Evolutionary conservation across 306 rosid genomes (phyloP).

Genomic region (Geum urbanum): DNA sequence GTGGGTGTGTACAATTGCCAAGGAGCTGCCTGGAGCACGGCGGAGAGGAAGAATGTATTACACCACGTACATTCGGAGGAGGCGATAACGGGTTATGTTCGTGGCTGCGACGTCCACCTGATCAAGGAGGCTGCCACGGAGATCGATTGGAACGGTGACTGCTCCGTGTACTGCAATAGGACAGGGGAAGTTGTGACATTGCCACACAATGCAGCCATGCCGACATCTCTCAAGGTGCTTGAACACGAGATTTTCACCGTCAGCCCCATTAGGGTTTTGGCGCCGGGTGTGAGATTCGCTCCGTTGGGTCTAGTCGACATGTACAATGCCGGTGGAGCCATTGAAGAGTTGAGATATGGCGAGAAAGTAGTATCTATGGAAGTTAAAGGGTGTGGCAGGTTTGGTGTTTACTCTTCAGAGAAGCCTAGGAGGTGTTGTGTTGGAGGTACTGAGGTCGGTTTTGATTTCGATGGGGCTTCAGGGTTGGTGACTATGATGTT

Average conservation of each 20-base stretch:
- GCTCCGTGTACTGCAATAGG: slow-evolving; percentile 44
- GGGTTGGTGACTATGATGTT: slow-evolving; percentile 52
- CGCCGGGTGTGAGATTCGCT: slow-evolving; percentile 47
- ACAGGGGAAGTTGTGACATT: slow-evolving; percentile 46
- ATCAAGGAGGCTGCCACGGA: slow-evolving; percentile 42
- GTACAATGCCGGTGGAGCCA: slow-evolving; percentile 85
- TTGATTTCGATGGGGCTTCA: slow-evolving; percentile 39
- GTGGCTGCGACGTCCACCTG: slow-evolving; percentile 70
- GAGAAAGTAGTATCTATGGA: slow-evolving; percentile 44
- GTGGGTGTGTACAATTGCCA: slow-evolving; percentile 87
- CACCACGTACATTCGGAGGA: slow-evolving; percentile 42
- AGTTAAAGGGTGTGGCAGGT: slow-evolving; percentile 72
- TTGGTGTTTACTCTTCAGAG: slow-evolving; percentile 65
- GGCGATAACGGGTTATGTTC: slow-evolving; percentile 48
- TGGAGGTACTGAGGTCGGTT: slow-evolving; percentile 39
- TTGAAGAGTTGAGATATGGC: slow-evolving; percentile 55
- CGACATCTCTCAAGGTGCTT: slow-evolving; percentile 64
- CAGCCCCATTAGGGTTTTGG: slow-evolving; percentile 59
- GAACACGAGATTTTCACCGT: slow-evolving; percentile 70
- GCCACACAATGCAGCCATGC: slow-evolving; percentile 60
- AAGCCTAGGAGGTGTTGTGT: slow-evolving; percentile 57
- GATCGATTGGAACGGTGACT: slow-evolving; percentile 62
- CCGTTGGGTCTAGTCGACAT: slow-evolving; percentile 71
- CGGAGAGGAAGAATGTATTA: slow-evolving; percentile 60
- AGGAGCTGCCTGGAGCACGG: slow-evolving; percentile 86